Conservation (phyloP, 352 stramenopile species). For the Globisporangium spinosum region DNA sequence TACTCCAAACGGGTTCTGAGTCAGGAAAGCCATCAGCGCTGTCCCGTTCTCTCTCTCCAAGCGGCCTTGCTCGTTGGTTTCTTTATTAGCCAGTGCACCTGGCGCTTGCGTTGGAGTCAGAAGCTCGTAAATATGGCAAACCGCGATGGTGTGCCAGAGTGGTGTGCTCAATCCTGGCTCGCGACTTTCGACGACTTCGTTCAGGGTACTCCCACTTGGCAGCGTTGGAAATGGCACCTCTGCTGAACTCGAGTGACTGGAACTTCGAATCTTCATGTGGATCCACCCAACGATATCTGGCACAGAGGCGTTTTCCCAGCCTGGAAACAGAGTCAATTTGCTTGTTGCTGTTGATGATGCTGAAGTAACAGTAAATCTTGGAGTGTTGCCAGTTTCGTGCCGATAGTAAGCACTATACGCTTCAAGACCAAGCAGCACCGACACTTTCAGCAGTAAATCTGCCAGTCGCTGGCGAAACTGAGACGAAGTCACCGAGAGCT, state of each 20-base stretch:
- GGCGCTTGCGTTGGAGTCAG: conserved; percentile 18
- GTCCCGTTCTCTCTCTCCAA: conserved; percentile 9
- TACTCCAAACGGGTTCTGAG: conserved; percentile 33
- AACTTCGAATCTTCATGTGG: conserved; percentile 19
- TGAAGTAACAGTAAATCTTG: background rate
- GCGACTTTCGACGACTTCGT: background rate
- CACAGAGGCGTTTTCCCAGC: conserved; percentile 25
- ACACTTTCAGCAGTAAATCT: conserved; percentile 33
- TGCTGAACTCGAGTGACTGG: background rate
- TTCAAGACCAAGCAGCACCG: conserved; percentile 25
- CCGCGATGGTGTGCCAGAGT: conserved; percentile 29
- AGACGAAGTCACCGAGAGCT: conserved; percentile 39
- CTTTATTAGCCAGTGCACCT: background rate
- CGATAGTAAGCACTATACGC: conserved; percentile 52
- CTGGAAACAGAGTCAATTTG: background rate
- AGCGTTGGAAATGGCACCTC: conserved; percentile 28
- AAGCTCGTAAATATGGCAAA: conserved; percentile 45
- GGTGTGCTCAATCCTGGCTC: conserved; percentile 1
- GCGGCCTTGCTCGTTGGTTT: conserved; percentile 2
- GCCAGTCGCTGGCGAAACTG: conserved; percentile 34
- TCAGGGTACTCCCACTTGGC: conserved; percentile 1
- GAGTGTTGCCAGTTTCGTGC: conserved; percentile 29
- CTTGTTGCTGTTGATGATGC: background rate
- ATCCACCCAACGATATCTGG: conserved; percentile 59
- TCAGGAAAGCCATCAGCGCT: conserved; percentile 52